Base-by-base conservation (phyloP, 2,329 filamentous ascomycete genomes). In the Lecanicillium sp. region DNA sequence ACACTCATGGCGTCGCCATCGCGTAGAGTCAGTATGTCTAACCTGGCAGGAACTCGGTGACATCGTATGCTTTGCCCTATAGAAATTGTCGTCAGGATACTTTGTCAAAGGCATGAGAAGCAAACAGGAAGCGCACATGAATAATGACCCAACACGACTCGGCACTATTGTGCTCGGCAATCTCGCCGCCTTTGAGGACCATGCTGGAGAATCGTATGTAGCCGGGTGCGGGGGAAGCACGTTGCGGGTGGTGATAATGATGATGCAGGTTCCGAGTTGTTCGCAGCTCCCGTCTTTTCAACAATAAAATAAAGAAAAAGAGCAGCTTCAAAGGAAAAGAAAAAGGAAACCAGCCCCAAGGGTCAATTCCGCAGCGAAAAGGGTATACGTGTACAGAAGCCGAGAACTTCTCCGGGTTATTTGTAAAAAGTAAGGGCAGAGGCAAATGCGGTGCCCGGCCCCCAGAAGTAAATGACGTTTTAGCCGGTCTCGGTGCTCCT, bases 131-230 rank as follows among this genome's bases (percentile, higher is more conserved):
- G 36, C 32, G 37, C 61, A 77, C 85, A 63, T 94, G 85, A 43
- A 94, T 76, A 54, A 94, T 85, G 33, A 94, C 85, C 88, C 88
- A 95, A 65, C 88, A 94, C 36, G 85, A 90, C 51, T 94, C 78
- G 52, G 75, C 74, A 51, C 70, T 82, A 64, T 83, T 83, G 69
- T 96, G 90, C 66, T 87, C 65, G 16, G 71, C 70, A 42, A 77
- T 65, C 38, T 77, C 71, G 36, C 57, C 62, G 31, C 73, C 73
- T 13, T 65, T 71, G 39, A 76, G 56, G 38, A 58, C 56, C 63
- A 70, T 67, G 41, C 46, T 58, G 41, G 29, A 35, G 33, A 8
- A 18, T 19, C 17, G 37, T n/a, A 22, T 36, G 14, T 33, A 5
- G 11, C 8, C 14, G 8, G 11, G 14, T 30, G 11, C 30, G 33